Evolutionary conservation across 805 yeast genomes (phyloP), one percentile per base, ranked within the genome.

Genomic region (Suhomyces vadensis): DNA sequence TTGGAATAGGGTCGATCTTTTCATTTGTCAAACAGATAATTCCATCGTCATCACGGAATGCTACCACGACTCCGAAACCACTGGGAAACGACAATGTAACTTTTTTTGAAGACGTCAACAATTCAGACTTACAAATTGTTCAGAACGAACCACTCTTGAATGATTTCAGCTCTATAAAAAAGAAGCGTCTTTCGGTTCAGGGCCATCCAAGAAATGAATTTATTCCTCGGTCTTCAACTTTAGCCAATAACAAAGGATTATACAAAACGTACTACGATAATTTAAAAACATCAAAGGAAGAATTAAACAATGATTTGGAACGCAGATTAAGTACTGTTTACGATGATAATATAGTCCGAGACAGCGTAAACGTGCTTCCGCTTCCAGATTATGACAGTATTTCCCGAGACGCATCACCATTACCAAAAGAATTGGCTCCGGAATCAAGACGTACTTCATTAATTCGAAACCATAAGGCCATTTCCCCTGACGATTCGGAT

Each of bases 141-240:
- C 37, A 45, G 22, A 47, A 50, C 9, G 61, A 52, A 23, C 61
- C 58, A 7, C 49, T 61, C 25, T 37, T 47, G 35, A 57, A 54
- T 26, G 48, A 56, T 42, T 61, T 60, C 43, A 41, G 57, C 9
- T 61, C 69, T 1, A 51, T 44, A 26, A 65, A 65, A 48, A 64
- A 61, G 45, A 57, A 59, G 31, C 49, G 61, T 35, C 44, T 65
- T 31, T 64, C 69, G 3, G 43, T 57, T n/a, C 55, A 52, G 29
- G 57, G 49, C 11, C 57, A 39, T 21, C 50, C 49, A 2, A 49
- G 46, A 11, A 44, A 27, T 23, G 48, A 35, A 19, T 31, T 42
- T 8, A 51, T 57, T 3, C 73, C 73, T 9, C 54, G 73, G 11
- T 53, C 63, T 10, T 52, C 67, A 20, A 47, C 59, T 5, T 43